These are phyloP conservation scores for Coffea eugenioides DNA, from an alignment of 257 asterid genomes.

Conservation along the genomic window DNA sequence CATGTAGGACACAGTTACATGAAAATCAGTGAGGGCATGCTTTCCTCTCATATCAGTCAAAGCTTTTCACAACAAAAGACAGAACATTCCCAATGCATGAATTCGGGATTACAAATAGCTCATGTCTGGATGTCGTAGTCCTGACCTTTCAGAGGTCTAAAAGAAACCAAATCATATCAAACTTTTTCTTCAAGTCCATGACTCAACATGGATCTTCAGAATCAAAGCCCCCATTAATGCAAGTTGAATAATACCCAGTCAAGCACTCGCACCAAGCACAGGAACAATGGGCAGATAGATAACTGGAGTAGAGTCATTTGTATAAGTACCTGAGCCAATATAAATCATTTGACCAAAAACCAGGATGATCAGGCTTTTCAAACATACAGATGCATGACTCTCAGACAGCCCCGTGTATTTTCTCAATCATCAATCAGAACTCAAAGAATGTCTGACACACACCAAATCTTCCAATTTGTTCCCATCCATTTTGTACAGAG, in stretches of 20 bases:
- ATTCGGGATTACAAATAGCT: background rate
- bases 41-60: no score
- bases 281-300: background rate
- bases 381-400: background rate
- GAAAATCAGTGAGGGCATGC: no score
- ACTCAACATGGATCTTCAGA: background rate
- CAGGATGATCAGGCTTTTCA: background rate
- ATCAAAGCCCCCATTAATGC: background rate
- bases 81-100: background rate
- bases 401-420: background rate
- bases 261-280: background rate
- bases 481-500: conserved; percentile 95
- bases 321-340: background rate
- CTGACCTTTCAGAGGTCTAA: background rate
- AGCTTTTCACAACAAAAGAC: background rate
- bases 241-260: background rate
- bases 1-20: background rate
- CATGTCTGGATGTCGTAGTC: background rate
- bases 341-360: background rate
- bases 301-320: background rate
- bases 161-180: background rate
- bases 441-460: conserved; percentile 66
- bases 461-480: conserved; percentile 92
- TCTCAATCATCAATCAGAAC: conserved; percentile 31
- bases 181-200: background rate